phyloP scores from a whole-genome alignment of 768 basidiomycete species.

The Mycena haematopus region DNA sequence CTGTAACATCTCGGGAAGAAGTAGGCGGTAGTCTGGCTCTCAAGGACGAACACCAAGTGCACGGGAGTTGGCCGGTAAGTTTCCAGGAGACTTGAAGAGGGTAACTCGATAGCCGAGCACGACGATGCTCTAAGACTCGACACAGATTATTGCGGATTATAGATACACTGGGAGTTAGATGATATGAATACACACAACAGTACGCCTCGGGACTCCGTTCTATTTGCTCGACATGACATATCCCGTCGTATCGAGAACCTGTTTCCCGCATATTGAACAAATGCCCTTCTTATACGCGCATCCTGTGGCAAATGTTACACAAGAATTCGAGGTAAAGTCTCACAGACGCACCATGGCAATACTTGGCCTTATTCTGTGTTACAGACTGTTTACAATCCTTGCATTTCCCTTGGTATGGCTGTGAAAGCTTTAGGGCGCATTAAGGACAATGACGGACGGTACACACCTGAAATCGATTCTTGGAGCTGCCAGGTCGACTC shows the following conservation, averaged over 20 bases:
- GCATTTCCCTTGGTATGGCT: constrained; percentile 89
- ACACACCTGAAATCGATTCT: constrained; percentile 78
- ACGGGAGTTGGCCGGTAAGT: too few relatives aligned
- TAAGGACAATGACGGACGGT: constrained; percentile 10
- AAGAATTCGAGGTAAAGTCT: constrained; percentile 22
- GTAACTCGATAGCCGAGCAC: too few relatives aligned
- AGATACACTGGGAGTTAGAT: constrained; percentile 13
- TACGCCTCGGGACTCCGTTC: constrained; percentile 8
- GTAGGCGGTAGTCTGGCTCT: too few relatives aligned
- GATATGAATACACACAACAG: constrained; percentile 29
- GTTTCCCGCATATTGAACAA: constrained; percentile 88
- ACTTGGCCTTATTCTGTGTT: constrained; percentile 88
- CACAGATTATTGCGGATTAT: constrained; percentile 5
- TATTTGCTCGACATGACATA: constrained; percentile 89
- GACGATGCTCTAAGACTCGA: background rate
- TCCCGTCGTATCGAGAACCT: constrained; percentile 82
- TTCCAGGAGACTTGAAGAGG: too few relatives aligned
- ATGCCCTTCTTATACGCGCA: constrained; percentile 89
- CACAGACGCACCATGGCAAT: constrained; percentile 75
- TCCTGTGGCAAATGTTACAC: constrained; percentile 48
- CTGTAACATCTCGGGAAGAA: constrained; percentile 7
- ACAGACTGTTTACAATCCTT: constrained; percentile 86
- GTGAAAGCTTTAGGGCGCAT: constrained; percentile 32
- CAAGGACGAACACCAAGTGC: too few relatives aligned
- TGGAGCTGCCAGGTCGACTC: constrained; percentile 70